Conservation (phyloP, 73 alveolate genomes). For the Paramecium octaurelia region DNA sequence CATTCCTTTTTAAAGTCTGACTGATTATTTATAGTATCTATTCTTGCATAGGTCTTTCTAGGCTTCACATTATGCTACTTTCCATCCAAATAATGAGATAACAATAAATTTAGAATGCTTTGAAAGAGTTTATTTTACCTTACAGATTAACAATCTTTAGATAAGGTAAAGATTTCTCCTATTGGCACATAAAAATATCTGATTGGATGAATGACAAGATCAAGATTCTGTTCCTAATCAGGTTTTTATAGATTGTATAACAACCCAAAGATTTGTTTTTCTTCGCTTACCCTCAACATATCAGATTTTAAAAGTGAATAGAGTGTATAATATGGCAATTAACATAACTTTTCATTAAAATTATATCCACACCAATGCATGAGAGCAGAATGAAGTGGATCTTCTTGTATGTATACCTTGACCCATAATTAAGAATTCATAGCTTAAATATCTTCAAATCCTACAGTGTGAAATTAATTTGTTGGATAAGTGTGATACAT, state of each 20-base stretch:
- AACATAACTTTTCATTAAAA: not conserved
- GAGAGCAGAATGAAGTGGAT: conserved; percentile 17
- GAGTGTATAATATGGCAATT: not conserved
- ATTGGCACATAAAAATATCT: conserved; percentile 4
- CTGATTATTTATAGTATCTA: not conserved
- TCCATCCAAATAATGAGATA: not conserved
- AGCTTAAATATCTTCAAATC: not conserved
- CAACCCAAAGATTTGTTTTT: not conserved
- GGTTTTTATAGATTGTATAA: not conserved
- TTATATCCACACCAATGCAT: conserved; percentile 13
- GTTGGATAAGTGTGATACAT: conserved; percentile 5
- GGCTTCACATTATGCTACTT: not conserved
- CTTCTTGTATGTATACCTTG: not conserved
- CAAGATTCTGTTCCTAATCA: not conserved
- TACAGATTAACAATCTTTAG: not conserved
- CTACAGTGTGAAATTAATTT: not conserved
- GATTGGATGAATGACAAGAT: not conserved
- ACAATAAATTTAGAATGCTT: not conserved
- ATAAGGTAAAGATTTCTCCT: not conserved
- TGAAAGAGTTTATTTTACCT: not conserved
- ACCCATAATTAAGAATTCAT: not conserved
- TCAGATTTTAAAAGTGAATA: conserved; percentile 19
- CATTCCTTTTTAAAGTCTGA: not conserved
- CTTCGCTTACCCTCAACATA: not conserved
- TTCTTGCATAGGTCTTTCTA: not conserved